phyloP scores from a whole-genome alignment of 1,139 yeast genomes.

The Yamadazyma conglobata region DNA sequence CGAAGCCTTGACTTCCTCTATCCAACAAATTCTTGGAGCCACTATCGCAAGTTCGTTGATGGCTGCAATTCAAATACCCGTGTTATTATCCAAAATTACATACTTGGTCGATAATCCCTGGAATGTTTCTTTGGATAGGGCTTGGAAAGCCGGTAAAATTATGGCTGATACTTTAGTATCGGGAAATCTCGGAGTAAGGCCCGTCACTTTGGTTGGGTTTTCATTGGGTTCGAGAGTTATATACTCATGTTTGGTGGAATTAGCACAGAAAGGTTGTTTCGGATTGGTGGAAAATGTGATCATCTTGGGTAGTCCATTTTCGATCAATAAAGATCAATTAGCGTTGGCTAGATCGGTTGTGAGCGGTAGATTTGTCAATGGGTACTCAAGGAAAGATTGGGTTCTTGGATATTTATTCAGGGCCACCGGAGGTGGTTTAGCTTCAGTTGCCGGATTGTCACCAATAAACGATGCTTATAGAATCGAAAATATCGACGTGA shows the following conservation, averaged over 20 bases:
- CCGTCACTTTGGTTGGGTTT: slow-evolving; percentile 89
- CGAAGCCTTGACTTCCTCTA: slow-evolving; percentile 87
- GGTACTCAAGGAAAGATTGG: slow-evolving; percentile 94
- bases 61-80: slow-evolving; percentile 94
- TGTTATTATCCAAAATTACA: slow-evolving; percentile 85
- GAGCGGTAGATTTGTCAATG: slow-evolving; percentile 86
- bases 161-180: slow-evolving; percentile 87
- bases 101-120: slow-evolving; percentile 95
- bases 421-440: slow-evolving; percentile 93
- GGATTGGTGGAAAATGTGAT: slow-evolving; percentile 90
- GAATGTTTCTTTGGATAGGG: slow-evolving; percentile 95
- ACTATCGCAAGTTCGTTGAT: slow-evolving; percentile 88
- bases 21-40: slow-evolving; percentile 92
- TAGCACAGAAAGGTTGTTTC: slow-evolving; percentile 80
- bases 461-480: slow-evolving; percentile 63
- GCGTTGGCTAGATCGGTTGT: slow-evolving; percentile 82
- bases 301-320: slow-evolving; percentile 85
- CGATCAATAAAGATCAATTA: slow-evolving; percentile 74
- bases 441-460: slow-evolving; percentile 85
- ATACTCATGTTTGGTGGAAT: slow-evolving; percentile 82
- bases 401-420: slow-evolving; percentile 90
- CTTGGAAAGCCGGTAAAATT: slow-evolving; percentile 93
- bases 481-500: slow-evolving; percentile 82
- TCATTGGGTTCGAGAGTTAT: slow-evolving; percentile 92
- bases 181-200: slow-evolving; percentile 88